phyloP scores from a whole-genome alignment of 192 early-diverging fungal genomes.

The Coemansia sp. region DNA sequence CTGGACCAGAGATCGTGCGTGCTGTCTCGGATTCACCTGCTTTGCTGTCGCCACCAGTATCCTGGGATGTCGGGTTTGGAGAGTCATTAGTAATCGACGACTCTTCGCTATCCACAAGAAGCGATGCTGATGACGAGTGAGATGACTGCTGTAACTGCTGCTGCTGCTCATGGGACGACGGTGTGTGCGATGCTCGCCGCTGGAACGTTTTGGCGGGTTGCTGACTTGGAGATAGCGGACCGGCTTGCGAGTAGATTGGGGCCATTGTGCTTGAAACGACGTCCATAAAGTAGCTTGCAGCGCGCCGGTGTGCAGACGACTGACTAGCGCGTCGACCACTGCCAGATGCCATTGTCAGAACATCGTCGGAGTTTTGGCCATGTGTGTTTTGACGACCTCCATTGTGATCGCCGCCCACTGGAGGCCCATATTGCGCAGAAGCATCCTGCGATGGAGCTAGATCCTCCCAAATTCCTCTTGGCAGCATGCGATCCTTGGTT shows the following conservation, averaged over 20 bases:
- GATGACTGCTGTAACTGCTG: not conserved
- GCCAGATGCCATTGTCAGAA: conserved; percentile 4
- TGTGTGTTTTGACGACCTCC: not conserved
- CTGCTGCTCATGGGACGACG: conserved; percentile 7
- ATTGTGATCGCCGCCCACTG: not conserved
- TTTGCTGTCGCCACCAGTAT: not conserved
- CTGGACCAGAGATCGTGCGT: conserved; percentile 23
- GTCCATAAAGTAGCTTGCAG: conserved; percentile 16
- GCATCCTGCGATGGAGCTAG: not conserved
- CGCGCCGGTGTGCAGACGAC: conserved; percentile 15
- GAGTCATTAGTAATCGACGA: not conserved
- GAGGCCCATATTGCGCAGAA: not conserved
- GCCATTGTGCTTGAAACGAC: conserved; percentile 1
- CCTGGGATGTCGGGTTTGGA: not conserved
- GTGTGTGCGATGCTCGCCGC: conserved; percentile 26
- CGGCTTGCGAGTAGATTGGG: not conserved
- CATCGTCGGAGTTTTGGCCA: not conserved
- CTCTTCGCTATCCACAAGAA: conserved; percentile 4
- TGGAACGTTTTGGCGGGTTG: conserved; percentile 6
- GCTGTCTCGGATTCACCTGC: not conserved
- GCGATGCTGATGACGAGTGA: not conserved
- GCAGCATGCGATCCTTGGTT: conserved; percentile 23
- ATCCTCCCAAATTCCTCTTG: conserved; percentile 33
- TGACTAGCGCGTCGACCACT: not conserved
- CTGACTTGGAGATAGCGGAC: conserved; percentile 5